Evolutionary conservation across 2,329 filamentous ascomycete genomes (phyloP).

Genomic region (Cladosporium sp.): DNA sequence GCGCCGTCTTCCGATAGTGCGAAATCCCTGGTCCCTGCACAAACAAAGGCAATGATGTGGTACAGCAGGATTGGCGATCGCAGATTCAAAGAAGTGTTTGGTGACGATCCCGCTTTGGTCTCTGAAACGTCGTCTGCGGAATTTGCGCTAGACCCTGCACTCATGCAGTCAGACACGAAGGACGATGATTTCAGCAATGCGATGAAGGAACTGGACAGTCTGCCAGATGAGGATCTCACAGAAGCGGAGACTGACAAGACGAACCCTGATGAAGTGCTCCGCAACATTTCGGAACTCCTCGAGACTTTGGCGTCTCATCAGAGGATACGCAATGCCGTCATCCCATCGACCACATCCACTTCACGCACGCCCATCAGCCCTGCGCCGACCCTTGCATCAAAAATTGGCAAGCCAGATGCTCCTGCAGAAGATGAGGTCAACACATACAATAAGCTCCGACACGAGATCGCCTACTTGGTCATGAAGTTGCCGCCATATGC

Average conservation of each 20-base stretch:
- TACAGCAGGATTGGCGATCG: conserved; percentile 69
- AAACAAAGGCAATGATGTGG: conserved; percentile 66
- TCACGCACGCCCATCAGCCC: conserved; percentile 46
- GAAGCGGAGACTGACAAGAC: conserved; percentile 31
- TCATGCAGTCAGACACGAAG: conserved; percentile 36
- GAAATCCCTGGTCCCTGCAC: conserved; percentile 64
- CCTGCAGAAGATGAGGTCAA: conserved; percentile 58
- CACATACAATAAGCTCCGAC: conserved; percentile 69
- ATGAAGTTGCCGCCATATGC: conserved; percentile 76
- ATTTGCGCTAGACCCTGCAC: conserved; percentile 29
- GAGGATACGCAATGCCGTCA: conserved; percentile 68
- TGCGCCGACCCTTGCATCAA: conserved; percentile 56
- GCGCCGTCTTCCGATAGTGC: conserved; percentile 72
- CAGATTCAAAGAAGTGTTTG: conserved; percentile 61
- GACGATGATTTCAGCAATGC: conserved; percentile 27
- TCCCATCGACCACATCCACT: conserved; percentile 45
- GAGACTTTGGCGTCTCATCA: conserved; percentile 75
- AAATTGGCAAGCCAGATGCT: conserved; percentile 57
- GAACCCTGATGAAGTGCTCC: conserved; percentile 49
- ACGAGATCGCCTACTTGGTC: conserved; percentile 70
- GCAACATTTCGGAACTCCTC: conserved; percentile 70
- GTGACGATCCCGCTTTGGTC: conserved; percentile 44
- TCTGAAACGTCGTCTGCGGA: conserved; percentile 31
- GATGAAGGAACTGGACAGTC: conserved; percentile 22
- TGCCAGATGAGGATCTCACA: conserved; percentile 16